phyloP scores from a whole-genome alignment of 306 rosid genomes.

The Trifolium repens region DNA sequence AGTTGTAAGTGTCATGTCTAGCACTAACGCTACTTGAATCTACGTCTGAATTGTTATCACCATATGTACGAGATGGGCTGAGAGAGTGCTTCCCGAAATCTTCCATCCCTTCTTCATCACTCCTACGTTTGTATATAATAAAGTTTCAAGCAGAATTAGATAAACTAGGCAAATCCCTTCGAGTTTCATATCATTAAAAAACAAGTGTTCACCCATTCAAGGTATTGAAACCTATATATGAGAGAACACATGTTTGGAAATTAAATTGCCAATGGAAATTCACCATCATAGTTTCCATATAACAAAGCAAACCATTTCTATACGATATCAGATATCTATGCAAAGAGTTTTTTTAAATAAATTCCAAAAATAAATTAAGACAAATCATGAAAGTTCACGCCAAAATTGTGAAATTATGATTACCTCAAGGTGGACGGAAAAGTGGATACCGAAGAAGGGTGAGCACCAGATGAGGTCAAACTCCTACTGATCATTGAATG shows the following conservation, averaged over 20 bases:
- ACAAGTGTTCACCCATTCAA: conserved; percentile 1
- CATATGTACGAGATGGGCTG: conserved; percentile 78
- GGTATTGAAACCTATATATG: neutral
- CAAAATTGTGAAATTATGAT: conserved; percentile 19
- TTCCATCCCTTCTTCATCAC: conserved; percentile 75
- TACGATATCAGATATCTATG: conserved; percentile 7
- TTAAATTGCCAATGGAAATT: conserved; percentile 29
- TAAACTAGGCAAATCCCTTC: conserved; percentile 26
- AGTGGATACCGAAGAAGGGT: conserved; percentile 58
- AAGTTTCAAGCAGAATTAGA: conserved; percentile 21
- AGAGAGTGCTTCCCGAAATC: conserved; percentile 69
- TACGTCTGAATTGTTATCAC: conserved; percentile 66
- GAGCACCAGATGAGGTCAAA: conserved; percentile 56
- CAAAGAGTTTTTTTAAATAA: conserved; percentile 5
- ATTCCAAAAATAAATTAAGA: neutral
- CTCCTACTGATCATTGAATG: conserved; percentile 51
- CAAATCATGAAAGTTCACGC: conserved; percentile 24
- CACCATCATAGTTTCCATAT: conserved; percentile 1
- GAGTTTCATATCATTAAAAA: conserved; percentile 27
- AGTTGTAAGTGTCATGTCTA: conserved; percentile 63
- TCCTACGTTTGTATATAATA: conserved; percentile 60
- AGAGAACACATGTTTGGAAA: conserved; percentile 4
- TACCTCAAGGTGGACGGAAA: conserved; percentile 70
- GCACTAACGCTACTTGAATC: conserved; percentile 81
- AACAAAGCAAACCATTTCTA: conserved; percentile 6